Evolutionary conservation across 495 filamentous ascomycete genomes (phyloP).

Genomic region (Xylaria cubensis): DNA sequence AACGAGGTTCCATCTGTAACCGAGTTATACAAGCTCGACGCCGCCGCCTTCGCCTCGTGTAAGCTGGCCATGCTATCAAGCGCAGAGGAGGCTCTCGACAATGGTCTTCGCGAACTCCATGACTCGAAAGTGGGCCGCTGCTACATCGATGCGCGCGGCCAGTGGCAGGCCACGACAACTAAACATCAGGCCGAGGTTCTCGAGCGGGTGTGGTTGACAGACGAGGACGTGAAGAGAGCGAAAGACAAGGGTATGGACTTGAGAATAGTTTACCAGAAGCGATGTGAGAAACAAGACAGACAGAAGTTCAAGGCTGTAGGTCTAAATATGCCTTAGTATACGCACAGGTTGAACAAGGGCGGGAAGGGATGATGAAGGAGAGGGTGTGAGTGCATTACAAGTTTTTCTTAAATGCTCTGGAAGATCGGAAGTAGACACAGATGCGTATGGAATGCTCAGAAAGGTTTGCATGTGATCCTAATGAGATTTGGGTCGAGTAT

Average conservation of each 20-base stretch:
- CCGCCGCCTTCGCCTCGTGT: slow-evolving; percentile 4
- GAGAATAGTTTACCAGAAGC: background rate
- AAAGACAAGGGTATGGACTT: background rate
- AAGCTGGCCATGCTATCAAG: slow-evolving; percentile 7
- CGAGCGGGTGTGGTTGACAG: slow-evolving; percentile 1
- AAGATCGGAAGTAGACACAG: background rate
- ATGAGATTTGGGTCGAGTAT: background rate
- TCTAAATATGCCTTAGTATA: slow-evolving; percentile 14
- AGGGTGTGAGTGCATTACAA: background rate
- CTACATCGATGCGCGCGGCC: slow-evolving; percentile 13
- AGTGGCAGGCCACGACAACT: slow-evolving; percentile 2
- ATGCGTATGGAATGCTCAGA: background rate
- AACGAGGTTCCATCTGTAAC: background rate
- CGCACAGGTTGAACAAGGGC: background rate
- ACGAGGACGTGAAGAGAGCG: slow-evolving; percentile 2
- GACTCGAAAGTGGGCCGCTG: slow-evolving; percentile 1
- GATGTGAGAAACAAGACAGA: background rate
- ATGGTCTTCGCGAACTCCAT: background rate
- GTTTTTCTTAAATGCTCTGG: background rate
- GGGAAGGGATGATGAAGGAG: background rate
- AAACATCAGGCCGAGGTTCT: slow-evolving; percentile 14
- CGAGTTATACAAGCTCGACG: slow-evolving; percentile 13
- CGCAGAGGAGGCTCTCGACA: slow-evolving; percentile 7
- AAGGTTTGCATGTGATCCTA: background rate
- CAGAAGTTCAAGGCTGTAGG: slow-evolving; percentile 3